These are phyloP conservation scores for Linnemannia elongata DNA, from an alignment of 192 early-diverging fungal genomes.

Conservation along the genomic window DNA sequence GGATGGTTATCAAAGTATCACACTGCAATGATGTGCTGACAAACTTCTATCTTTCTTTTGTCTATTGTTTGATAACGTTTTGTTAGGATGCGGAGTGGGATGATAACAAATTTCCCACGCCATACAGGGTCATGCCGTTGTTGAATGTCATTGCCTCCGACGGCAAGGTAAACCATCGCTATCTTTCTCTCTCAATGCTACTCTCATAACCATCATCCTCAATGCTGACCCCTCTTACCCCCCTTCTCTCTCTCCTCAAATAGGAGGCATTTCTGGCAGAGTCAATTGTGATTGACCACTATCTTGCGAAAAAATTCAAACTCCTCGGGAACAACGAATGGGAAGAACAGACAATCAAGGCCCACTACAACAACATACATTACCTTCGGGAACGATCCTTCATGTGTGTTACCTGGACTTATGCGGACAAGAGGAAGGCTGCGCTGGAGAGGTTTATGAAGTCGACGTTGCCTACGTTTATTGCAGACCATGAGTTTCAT, in stretches of 20 bases:
- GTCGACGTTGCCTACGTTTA: slow-evolving; percentile 22
- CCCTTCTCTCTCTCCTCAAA: no score
- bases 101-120: slow-evolving; percentile 17
- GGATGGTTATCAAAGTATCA: not conserved
- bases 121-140: slow-evolving; percentile 33
- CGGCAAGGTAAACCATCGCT: slow-evolving; percentile 25
- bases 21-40: not conserved
- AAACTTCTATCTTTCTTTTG: not conserved
- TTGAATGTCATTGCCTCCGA: slow-evolving; percentile 17
- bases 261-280: slow-evolving; percentile 35
- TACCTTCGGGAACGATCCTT: slow-evolving; percentile 42
- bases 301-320: slow-evolving; percentile 30
- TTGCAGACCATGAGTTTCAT: slow-evolving; percentile 44
- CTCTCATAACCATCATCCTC: not conserved
- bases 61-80: not conserved
- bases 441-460: slow-evolving; percentile 27
- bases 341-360: slow-evolving; percentile 44
- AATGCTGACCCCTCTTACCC: not conserved
- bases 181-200: not conserved
- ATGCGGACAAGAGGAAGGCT: slow-evolving; percentile 32
- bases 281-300: slow-evolving; percentile 40
- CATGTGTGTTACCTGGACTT: slow-evolving; percentile 43
- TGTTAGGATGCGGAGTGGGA: slow-evolving; percentile 19
- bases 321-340: slow-evolving; percentile 45
- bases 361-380: slow-evolving; percentile 33